Conservation (phyloP, 345 rosid genomes). For the Murraya paniculata region DNA sequence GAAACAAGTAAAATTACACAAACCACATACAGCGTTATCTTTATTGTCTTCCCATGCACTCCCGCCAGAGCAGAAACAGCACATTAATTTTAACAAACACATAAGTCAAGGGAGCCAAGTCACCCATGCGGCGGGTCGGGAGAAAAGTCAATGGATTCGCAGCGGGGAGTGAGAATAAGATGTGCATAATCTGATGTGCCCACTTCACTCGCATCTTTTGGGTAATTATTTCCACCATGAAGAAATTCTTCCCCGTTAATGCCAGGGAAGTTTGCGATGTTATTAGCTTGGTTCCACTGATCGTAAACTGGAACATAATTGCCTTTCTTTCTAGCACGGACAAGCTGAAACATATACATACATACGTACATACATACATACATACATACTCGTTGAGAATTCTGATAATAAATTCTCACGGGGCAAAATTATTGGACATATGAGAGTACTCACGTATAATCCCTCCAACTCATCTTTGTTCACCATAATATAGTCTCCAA, state of each 20-base stretch:
- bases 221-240: neutral
- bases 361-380: too few species aligned
- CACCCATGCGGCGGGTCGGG: neutral
- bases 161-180: neutral
- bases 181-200: neutral
- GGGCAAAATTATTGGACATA: neutral
- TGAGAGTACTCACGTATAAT: constrained; percentile 2
- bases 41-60: neutral
- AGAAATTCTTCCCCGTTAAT: neutral
- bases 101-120: too few species aligned
- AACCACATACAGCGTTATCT: neutral
- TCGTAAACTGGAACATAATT: neutral
- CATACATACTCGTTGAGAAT: neutral
- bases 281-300: neutral
- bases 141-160: neutral
- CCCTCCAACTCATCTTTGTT: neutral
- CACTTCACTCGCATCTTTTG: neutral
- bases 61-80: neutral
- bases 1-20: too few species aligned
- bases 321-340: neutral
- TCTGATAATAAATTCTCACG: too few species aligned
- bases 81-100: neutral
- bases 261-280: neutral
- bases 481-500: constrained; percentile 1
- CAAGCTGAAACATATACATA: neutral